Evolutionary conservation across 1,284 basidiomycete genomes (phyloP), one percentile per base, ranked within the genome.

Genomic region (Pascua sp.): DNA sequence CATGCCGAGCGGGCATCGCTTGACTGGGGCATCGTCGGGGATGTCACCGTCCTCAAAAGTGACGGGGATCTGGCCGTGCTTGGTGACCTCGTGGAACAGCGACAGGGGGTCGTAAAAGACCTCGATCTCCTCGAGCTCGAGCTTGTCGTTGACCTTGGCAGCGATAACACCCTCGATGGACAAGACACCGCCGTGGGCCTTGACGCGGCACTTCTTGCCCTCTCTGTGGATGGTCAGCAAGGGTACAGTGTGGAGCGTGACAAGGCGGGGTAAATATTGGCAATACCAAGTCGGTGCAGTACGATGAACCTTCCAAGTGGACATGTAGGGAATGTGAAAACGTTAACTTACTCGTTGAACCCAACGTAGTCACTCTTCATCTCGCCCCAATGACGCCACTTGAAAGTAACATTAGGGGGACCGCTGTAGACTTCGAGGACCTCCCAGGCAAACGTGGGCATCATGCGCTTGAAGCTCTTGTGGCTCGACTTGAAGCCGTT

Each of bases 351-450:
- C 50, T 18, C 13, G 49, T 60, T 60, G 42, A 51, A 41, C 16
- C 59, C 59, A 11, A 60, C 55, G 39, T 60, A 60, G 59, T 60
- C 59, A 42, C 49, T 54, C 59, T 60, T 60, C 59, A 60, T 57
- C 54, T 56, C 55, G 15, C 59, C 59, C 59, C 59, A 60, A 55
- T 60, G 59, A 38, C 59, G 51, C 59, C 59, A 60, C 36, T 44
- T 44, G 51, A 60, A 57, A n/a, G 51, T 18, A 9, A 60, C 59
- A 36, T 37, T 47, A 32, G 59, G 59, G 8, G 59, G 59, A 37
- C 59, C 59, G 40, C 55, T 56, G 59, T 56, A 60, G 18, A 60
- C 59, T 52, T 60, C 55, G 46, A 56, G 48, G 16, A 60, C 59
- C 55, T 60, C 59, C 55, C 55, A 60, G 11, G 59, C 59, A 24